Evolutionary conservation across 2,329 filamentous ascomycete genomes (phyloP).

Genomic region (Sarocladiaceae sp.): DNA sequence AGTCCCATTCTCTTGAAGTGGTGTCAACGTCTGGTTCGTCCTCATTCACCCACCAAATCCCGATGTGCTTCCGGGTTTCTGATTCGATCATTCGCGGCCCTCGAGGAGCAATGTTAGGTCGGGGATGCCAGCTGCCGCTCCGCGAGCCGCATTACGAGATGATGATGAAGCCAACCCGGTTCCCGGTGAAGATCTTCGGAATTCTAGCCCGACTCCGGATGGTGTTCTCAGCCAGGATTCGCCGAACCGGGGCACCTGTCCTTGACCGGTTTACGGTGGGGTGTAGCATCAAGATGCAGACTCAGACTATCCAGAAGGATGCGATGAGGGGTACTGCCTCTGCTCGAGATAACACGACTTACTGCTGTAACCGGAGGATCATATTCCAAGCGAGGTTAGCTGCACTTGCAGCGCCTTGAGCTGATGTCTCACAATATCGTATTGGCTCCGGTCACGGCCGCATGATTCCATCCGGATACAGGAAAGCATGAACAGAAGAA

Average conservation of each 20-base stretch:
- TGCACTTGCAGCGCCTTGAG: not conserved
- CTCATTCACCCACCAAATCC: too few relatives aligned
- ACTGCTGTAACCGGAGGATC: not conserved
- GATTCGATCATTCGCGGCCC: too few relatives aligned
- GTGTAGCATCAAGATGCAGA: not conserved
- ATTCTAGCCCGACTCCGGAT: not conserved
- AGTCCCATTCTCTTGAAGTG: too few relatives aligned
- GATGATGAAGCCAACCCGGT: not conserved
- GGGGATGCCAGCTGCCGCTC: not conserved
- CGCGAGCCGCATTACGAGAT: not conserved
- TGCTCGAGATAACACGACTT: not conserved
- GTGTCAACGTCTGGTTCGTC: too few relatives aligned
- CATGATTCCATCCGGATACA: too few relatives aligned
- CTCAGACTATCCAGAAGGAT: not conserved
- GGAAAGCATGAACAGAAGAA: too few relatives aligned
- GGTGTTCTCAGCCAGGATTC: not conserved
- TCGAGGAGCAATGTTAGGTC: too few relatives aligned
- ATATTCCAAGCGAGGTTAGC: not conserved
- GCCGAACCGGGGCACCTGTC: not conserved
- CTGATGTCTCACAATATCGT: too few relatives aligned
- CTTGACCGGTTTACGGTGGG: not conserved
- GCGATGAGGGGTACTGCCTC: not conserved
- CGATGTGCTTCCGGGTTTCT: too few relatives aligned
- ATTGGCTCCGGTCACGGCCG: too few relatives aligned
- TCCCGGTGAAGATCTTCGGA: not conserved